These are phyloP conservation scores for Hansfordia pulvinata DNA, from an alignment of 2,329 filamentous ascomycete species.

Conservation along the genomic window DNA sequence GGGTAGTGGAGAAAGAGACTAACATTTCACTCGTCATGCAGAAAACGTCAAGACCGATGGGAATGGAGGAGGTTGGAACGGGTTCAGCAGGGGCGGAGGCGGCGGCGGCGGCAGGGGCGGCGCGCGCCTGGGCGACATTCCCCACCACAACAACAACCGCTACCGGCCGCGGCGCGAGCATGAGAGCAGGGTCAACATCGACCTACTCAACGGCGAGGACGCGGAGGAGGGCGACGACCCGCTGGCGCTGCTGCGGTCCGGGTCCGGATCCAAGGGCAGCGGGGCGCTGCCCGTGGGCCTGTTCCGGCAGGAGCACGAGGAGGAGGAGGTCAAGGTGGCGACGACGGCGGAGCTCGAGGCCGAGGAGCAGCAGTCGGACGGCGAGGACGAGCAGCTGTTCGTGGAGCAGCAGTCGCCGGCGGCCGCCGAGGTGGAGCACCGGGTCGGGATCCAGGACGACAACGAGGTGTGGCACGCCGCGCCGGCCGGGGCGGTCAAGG, in stretches of 20 bases:
- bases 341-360: constrained; percentile 45
- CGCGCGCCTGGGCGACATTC: constrained; percentile 13
- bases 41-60: constrained; percentile 11
- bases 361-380: constrained; percentile 28
- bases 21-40: constrained; percentile 5
- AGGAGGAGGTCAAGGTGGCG: constrained; percentile 37
- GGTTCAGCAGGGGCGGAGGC: constrained; percentile 6
- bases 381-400: constrained; percentile 31
- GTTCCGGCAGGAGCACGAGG: constrained; percentile 37
- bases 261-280: constrained; percentile 13
- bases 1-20: constrained; percentile 1
- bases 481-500: constrained; percentile 16
- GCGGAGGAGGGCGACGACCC: constrained; percentile 33
- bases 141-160: constrained; percentile 22
- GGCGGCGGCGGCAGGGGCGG: constrained; percentile 11
- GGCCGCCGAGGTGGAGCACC: constrained; percentile 11
- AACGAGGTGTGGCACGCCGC: constrained; percentile 29
- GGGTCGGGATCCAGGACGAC: constrained; percentile 17
- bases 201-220: constrained; percentile 33
- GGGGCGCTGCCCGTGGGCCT: constrained; percentile 39
- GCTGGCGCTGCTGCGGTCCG: constrained; percentile 20
- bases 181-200: constrained; percentile 40
- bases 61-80: constrained; percentile 4
- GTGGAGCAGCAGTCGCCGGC: constrained; percentile 25
- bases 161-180: constrained; percentile 25